Conservation (phyloP, 2,329 filamentous ascomycete species). For the Thielaviopsis ethacetica region DNA sequence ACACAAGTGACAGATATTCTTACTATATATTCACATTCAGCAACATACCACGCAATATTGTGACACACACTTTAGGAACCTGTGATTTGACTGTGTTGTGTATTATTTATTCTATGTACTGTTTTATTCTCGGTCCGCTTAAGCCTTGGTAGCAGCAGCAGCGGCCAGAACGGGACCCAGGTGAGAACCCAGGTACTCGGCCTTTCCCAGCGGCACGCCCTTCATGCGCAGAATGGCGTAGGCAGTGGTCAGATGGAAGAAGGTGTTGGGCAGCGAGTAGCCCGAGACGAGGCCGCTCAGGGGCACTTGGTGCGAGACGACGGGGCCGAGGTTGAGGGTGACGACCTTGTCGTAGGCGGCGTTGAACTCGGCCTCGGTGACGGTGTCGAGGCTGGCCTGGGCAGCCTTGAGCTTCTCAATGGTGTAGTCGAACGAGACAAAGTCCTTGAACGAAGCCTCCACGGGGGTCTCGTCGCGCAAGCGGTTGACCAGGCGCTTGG, state of each 20-base stretch:
- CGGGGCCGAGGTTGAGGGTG: conserved; percentile 17
- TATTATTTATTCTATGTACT: background rate
- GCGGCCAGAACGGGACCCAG: conserved; percentile 7
- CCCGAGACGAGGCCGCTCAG: conserved; percentile 15
- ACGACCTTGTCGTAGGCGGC: conserved; percentile 18
- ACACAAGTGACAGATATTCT: no score
- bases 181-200: conserved; percentile 25
- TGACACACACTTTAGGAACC: no score
- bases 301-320: conserved; percentile 7
- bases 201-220: conserved; percentile 42
- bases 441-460: background rate
- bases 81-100: background rate
- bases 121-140: background rate
- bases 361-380: conserved; percentile 15
- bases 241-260: conserved; percentile 40
- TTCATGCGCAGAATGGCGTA: conserved; percentile 39
- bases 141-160: background rate
- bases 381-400: conserved; percentile 1
- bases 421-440: background rate
- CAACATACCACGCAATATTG: no score
- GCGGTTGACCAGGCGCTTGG: background rate
- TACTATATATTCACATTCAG: no score
- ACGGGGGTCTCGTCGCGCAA: background rate
- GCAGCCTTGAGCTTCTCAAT: background rate
- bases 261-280: conserved; percentile 40